A percentile compares a stretch with the other conserved stretches of the same genome.
phyloP scores from a whole-genome alignment of 495 filamentous ascomycete genomes.

The Talaromyces trachyspermus region DNA sequence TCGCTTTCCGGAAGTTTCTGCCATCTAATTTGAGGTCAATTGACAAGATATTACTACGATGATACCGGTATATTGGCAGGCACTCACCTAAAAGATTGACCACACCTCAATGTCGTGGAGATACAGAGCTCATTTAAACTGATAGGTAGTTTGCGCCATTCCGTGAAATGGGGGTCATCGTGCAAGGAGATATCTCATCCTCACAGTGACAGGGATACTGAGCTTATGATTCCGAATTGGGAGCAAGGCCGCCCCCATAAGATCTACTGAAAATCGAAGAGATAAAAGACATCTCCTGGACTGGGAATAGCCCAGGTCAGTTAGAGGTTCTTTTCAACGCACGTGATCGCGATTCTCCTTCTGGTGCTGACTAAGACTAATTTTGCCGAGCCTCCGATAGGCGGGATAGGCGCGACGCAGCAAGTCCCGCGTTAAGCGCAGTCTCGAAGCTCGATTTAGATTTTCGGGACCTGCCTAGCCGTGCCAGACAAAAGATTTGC shows the following conservation, averaged over 20 bases:
- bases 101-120: conserved; percentile 83
- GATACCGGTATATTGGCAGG: background rate
- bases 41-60: background rate
- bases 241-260: background rate
- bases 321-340: no score
- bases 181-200: no score
- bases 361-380: no score
- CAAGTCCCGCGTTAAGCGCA: background rate
- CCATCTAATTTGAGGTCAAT: conserved; percentile 53
- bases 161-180: conserved; percentile 35
- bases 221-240: background rate
- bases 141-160: conserved; percentile 78
- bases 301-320: no score
- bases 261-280: background rate
- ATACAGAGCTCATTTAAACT: conserved; percentile 78
- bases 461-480: background rate
- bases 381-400: background rate
- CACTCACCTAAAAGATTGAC: conserved; percentile 73
- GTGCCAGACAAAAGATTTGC: conserved; percentile 3
- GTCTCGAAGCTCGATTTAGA: background rate
- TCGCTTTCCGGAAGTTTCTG: conserved; percentile 61
- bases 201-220: background rate
- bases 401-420: conserved; percentile 3
- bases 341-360: no score
- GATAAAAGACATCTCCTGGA: no score